Evolutionary conservation across 768 basidiomycete genomes (phyloP), one percentile per base, ranked within the genome.

Genomic region (Scleroderma bovista): DNA sequence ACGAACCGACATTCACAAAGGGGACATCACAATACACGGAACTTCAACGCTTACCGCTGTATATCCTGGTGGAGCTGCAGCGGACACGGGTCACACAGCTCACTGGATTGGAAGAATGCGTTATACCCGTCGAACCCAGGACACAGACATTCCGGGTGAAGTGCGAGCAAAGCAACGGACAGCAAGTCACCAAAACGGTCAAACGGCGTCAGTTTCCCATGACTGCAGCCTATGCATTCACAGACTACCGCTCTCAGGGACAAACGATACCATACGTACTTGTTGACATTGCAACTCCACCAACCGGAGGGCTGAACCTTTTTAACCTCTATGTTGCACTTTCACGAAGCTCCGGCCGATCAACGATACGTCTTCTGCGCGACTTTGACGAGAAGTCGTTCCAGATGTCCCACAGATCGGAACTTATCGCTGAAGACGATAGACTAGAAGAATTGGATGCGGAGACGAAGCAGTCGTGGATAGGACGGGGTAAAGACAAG

Each of bases 291-390:
- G 64, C 57, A 16, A 49, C 50, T 37, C 71, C 68, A 8, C 72
- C 69, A 1, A 45, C 57, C 2, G 67, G 64, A 12, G 44, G 36
- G 1, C 56, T 72, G 24, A 64, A 55, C 1, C 49, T 64, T 1
- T 72, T 73, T 65, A 73, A 71, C 51, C 48, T 65, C 10, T 72
- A 72, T 50, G 69, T 73, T 10, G 69, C 70, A 26, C 51, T 73
- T 15, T 74, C 72, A 9, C 50, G 67, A 13, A 68, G 69, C 46
- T 55, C 50, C 3, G 68, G 68, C 13, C 44, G 26, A 11, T 44
- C 26, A 13, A 44, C n/a, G 12, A 36, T 36, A 36, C 12, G n/a
- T 13, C 34, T 36, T 15, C 6, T 36, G n/a, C 34, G n/a, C 5
- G 34, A 36, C 12, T 36, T 36, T 13, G 34, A 36, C 5, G n/a